A percentile compares a stretch with the other conserved stretches of the same genome.
Evolutionary conservation across 2,329 filamentous ascomycete genomes (phyloP).

Genomic region (Alternaria sp.): DNA sequence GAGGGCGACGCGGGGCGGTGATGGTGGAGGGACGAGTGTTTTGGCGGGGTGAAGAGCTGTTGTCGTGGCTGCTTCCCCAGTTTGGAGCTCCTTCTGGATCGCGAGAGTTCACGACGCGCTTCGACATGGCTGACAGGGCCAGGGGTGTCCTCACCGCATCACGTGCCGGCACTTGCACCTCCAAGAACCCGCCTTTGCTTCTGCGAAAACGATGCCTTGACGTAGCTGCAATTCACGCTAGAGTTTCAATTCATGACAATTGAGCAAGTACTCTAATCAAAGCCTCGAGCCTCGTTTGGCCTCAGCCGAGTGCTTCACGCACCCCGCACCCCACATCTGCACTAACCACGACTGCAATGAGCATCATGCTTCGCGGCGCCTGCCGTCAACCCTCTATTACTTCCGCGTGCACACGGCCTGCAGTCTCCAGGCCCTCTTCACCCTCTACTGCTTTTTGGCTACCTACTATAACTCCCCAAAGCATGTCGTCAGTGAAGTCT

Average conservation of each 20-base stretch:
- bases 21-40: not conserved
- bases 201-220: not conserved
- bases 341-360: not conserved
- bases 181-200: not conserved
- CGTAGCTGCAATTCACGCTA: not conserved
- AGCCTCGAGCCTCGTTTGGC: not conserved
- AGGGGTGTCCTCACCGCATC: constrained; percentile 37
- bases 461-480: not conserved
- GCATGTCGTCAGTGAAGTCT: not conserved
- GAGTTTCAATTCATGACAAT: not conserved
- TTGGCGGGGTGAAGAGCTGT: constrained; percentile 11
- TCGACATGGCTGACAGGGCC: constrained; percentile 38
- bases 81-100: constrained; percentile 35
- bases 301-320: not conserved
- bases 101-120: constrained; percentile 47
- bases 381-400: not conserved
- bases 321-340: constrained; percentile 4
- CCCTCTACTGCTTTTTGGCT: not conserved
- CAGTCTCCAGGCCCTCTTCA: not conserved
- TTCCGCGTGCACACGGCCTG: not conserved
- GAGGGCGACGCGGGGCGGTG: not conserved
- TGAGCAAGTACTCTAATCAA: not conserved
- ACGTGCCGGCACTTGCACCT: constrained; percentile 32
- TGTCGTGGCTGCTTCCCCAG: constrained; percentile 35
- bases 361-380: not conserved